Base-by-base conservation (phyloP, 2,329 filamentous ascomycete species). In the Botrytis elliptica region DNA sequence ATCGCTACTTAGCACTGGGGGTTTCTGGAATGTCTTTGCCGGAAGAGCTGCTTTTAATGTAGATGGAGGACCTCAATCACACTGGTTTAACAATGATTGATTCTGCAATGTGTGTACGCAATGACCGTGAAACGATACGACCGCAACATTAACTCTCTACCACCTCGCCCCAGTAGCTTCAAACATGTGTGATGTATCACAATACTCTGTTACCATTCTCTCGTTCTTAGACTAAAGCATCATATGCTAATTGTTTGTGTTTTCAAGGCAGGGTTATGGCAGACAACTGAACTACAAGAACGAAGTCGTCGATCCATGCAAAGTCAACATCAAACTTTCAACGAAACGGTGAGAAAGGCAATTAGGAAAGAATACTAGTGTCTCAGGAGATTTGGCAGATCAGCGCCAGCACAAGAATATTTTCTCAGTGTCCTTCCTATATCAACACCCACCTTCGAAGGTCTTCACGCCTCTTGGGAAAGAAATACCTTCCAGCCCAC, bases 61-160 rank as follows among this genome's bases (percentile, higher is more conserved):
- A 2, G 25, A 16, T 55, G 2, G 25, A 12, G 12, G 6, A n/a
- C 12, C 16, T 55, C 12, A 55, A 55, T 55, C 8, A n/a, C 49
- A 55, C 5, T 16, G 25, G 2, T 55, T 55, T 55, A 16, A 14
- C 4, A 16, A 29, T 16, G 12, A 29, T 5, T 1, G 1, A 6
- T 7, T 29, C 12, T 16, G 6, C 5, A 55, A 55, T 55, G n/a
- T 55, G 4, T 29, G 25, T 14, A 55, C 14, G 25, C 0, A 8
- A 29, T 8, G 7, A 29, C 12, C 12, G 12, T 55, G 49, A n/a
- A 3, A 55, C 25, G 4, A n/a, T 3, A 29, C 25, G 16, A 14
- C 12, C 14, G 6, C 14, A 55, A 16, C 6, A 7, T 0, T 0
- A 16, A 7, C 2, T n/a, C 0, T n/a, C 25, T n/a, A 16, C 12